A percentile compares a stretch with the other conserved stretches of the same genome.
Evolutionary conservation across 495 filamentous ascomycete genomes (phyloP).

Genomic region (Podospora didyma): DNA sequence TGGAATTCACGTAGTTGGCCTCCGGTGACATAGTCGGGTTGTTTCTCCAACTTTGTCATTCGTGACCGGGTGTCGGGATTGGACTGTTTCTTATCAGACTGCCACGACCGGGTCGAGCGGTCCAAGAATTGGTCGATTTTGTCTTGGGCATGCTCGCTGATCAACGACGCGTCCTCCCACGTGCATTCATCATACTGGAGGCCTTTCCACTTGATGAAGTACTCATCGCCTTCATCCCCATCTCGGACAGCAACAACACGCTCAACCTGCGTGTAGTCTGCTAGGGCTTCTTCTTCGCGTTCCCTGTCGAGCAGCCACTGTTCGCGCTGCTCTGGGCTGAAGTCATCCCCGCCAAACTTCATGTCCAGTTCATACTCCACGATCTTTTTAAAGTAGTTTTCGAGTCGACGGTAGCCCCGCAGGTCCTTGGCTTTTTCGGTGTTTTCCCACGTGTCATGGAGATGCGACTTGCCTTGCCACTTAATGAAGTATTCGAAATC

Average conservation of each 20-base stretch:
- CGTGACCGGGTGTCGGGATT: conserved; percentile 71
- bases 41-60: conserved; percentile 64
- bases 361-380: conserved; percentile 71
- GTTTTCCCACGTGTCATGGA: conserved; percentile 91
- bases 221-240: conserved; percentile 72
- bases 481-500: conserved; percentile 96
- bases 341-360: conserved; percentile 60
- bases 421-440: conserved; percentile 56
- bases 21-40: conserved; percentile 79
- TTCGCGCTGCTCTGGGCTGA: conserved; percentile 82
- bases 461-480: conserved; percentile 93
- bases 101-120: conserved; percentile 67
- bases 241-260: conserved; percentile 79
- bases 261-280: conserved; percentile 85
- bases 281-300: conserved; percentile 73
- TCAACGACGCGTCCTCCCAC: conserved; percentile 77
- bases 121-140: conserved; percentile 90
- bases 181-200: conserved; percentile 89
- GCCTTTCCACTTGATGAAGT: conserved; percentile 90
- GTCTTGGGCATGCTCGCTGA: conserved; percentile 72
- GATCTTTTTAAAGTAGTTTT: conserved; percentile 87
- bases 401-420: conserved; percentile 76
- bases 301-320: conserved; percentile 88
- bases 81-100: conserved; percentile 70
- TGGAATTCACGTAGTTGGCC: conserved; percentile 93